Conservation (phyloP, 2,329 filamentous ascomycete species). For the Sporothrix dimorphospora region DNA sequence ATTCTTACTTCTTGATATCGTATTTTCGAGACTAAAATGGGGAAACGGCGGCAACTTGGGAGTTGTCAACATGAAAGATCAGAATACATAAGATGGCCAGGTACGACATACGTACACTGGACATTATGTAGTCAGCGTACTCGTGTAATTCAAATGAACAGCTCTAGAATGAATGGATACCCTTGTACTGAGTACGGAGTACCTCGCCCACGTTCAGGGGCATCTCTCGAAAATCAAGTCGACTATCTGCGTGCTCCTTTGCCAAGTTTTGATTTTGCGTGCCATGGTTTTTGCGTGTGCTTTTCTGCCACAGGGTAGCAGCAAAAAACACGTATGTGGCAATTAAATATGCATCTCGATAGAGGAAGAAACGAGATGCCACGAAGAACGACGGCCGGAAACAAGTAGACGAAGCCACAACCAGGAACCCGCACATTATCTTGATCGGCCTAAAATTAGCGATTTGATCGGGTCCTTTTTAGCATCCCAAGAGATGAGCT, state of each 20-base stretch:
- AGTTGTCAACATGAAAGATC: background rate
- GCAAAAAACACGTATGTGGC: background rate
- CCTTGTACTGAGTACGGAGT: no score
- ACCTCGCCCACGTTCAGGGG: background rate
- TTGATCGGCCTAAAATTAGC: conserved; percentile 9
- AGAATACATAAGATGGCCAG: background rate
- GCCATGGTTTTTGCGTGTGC: background rate
- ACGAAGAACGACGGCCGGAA: background rate
- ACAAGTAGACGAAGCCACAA: background rate
- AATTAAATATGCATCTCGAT: background rate
- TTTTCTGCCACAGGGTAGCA: background rate
- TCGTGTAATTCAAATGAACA: background rate
- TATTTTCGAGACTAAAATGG: background rate
- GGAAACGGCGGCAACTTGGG: background rate
- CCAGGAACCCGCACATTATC: background rate
- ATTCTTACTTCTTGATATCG: background rate
- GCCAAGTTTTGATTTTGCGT: background rate
- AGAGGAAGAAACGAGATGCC: background rate
- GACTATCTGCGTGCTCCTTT: background rate
- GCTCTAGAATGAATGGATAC: background rate
- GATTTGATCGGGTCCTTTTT: background rate
- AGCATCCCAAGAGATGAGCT: background rate
- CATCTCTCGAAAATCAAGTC: background rate
- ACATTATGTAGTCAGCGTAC: background rate
- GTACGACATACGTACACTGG: background rate